Conservation (phyloP, 1,284 basidiomycete genomes). For the Heliocybe sulcata region DNA sequence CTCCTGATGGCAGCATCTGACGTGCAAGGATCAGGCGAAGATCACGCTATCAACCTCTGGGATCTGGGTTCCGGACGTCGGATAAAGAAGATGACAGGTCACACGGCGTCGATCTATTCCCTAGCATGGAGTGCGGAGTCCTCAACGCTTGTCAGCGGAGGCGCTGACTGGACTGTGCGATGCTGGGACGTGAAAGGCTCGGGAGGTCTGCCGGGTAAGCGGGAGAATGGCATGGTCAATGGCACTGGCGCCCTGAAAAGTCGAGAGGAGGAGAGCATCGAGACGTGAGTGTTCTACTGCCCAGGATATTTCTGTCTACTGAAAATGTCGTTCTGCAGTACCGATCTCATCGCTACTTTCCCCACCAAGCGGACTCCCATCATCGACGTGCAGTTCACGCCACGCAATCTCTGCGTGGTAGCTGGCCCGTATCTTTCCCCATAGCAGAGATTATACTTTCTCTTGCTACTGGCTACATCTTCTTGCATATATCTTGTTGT, state of each 20-base stretch:
- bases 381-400: slow-evolving; percentile 88
- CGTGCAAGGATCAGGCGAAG: slow-evolving; percentile 57
- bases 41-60: slow-evolving; percentile 93
- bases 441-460: slow-evolving; percentile 42
- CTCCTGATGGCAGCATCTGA: background rate
- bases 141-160: slow-evolving; percentile 81
- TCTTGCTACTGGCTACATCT: background rate
- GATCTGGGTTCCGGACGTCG: slow-evolving; percentile 89
- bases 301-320: background rate
- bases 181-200: slow-evolving; percentile 93
- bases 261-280: slow-evolving; percentile 24
- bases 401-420: slow-evolving; percentile 89
- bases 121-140: slow-evolving; percentile 92
- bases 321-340: slow-evolving; percentile 33
- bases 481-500: background rate
- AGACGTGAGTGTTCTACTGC: slow-evolving; percentile 18
- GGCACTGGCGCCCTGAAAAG: slow-evolving; percentile 25
- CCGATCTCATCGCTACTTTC: slow-evolving; percentile 88
- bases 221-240: slow-evolving; percentile 34
- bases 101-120: slow-evolving; percentile 84
- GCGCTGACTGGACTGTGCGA: slow-evolving; percentile 90
- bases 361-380: slow-evolving; percentile 95
- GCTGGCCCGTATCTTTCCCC: slow-evolving; percentile 64
- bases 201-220: slow-evolving; percentile 56
- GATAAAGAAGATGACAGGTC: slow-evolving; percentile 97